Conservation (phyloP, 208 protist species). For the Trypanosoma mega region DNA sequence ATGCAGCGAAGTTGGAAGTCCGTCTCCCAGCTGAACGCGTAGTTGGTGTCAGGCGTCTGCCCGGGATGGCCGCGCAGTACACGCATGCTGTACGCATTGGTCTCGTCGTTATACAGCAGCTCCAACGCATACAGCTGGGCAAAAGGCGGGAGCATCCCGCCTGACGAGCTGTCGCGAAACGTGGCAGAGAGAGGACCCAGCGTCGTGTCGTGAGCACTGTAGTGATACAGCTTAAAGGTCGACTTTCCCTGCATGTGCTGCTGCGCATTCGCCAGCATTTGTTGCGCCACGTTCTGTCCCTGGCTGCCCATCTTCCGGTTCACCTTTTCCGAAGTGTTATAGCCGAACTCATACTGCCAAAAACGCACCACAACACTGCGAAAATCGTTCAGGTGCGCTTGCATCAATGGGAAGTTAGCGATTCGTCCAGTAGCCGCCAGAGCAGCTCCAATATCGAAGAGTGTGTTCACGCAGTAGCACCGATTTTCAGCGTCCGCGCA, state of each 20-base stretch:
- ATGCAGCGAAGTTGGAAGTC: slow-evolving; percentile 48
- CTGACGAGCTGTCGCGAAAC: slow-evolving; percentile 40
- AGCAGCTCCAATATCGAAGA: slow-evolving; percentile 61
- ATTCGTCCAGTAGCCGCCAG: slow-evolving; percentile 30
- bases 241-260: slow-evolving; percentile 28
- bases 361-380: slow-evolving; percentile 30
- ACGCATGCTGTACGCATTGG: slow-evolving; percentile 41
- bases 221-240: slow-evolving; percentile 53
- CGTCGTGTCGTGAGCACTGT: slow-evolving; percentile 76
- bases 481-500: slow-evolving; percentile 40
- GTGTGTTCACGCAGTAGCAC: slow-evolving; percentile 36
- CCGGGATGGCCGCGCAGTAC: slow-evolving; percentile 48
- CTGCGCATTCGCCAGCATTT: slow-evolving; percentile 46
- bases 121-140: slow-evolving; percentile 55
- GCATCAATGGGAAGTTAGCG: slow-evolving; percentile 19
- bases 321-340: slow-evolving; percentile 37
- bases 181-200: slow-evolving; percentile 48
- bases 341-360: slow-evolving; percentile 36
- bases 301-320: slow-evolving; percentile 51
- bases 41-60: slow-evolving; percentile 38
- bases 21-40: slow-evolving; percentile 34
- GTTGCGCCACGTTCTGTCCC: slow-evolving; percentile 44
- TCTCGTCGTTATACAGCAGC: slow-evolving; percentile 45
- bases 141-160: slow-evolving; percentile 61
- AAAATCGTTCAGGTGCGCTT: slow-evolving; percentile 31